Evolutionary conservation across 1,139 yeast genomes (phyloP).

Genomic region (Starmera stellimalicola): DNA sequence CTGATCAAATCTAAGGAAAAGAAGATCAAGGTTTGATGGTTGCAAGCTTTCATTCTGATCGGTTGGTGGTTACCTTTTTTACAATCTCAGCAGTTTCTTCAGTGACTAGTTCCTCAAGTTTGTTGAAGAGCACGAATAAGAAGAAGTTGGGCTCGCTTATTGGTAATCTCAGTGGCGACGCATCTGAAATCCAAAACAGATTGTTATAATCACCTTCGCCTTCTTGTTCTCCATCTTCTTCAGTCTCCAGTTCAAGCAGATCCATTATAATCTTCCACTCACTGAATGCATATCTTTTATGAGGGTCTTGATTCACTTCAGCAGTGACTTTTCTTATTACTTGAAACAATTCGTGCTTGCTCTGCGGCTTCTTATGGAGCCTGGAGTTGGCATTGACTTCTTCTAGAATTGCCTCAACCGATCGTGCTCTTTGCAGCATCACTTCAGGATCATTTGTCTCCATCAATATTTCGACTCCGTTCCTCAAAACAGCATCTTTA

Average conservation of each 20-base stretch:
- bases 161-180: slow-evolving; percentile 60
- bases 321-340: slow-evolving; percentile 17
- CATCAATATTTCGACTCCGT: slow-evolving; percentile 3
- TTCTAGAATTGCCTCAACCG: slow-evolving; percentile 13
- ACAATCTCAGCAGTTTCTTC: background rate
- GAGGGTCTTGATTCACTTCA: slow-evolving; percentile 21
- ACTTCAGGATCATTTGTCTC: slow-evolving; percentile 9
- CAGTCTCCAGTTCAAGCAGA: slow-evolving; percentile 20
- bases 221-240: too few species aligned
- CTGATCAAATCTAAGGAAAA: slow-evolving; percentile 43
- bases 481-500: slow-evolving; percentile 3
- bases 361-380: slow-evolving; percentile 6
- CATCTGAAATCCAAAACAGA: slow-evolving; percentile 47
- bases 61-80: too few species aligned
- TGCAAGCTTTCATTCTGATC: too few species aligned
- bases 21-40: slow-evolving; percentile 13
- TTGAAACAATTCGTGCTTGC: slow-evolving; percentile 8
- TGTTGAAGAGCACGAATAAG: slow-evolving; percentile 23
- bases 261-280: slow-evolving; percentile 36
- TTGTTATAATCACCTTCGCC: slow-evolving; percentile 19
- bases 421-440: slow-evolving; percentile 5
- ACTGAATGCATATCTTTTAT: slow-evolving; percentile 27
- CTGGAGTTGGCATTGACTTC: slow-evolving; percentile 7
- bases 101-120: slow-evolving; percentile 13
- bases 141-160: slow-evolving; percentile 59